Conservation (phyloP, 345 rosid genomes). For the Ceriops decandra region DNA sequence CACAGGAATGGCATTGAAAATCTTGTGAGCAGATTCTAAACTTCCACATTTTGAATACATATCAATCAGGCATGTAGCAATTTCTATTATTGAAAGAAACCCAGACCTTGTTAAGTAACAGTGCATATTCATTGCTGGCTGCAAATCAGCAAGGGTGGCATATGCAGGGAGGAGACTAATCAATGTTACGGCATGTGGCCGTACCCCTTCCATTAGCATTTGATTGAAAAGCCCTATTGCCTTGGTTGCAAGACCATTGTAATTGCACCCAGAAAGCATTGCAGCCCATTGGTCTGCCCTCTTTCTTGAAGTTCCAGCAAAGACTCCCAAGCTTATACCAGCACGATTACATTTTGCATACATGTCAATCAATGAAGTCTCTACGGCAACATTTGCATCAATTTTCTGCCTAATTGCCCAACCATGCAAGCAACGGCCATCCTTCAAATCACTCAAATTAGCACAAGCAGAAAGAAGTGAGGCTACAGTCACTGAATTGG, state of each 20-base stretch:
- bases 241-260: slow-evolving; percentile 39
- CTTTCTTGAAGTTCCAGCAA: slow-evolving; percentile 44
- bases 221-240: slow-evolving; percentile 47
- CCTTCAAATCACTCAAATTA: slow-evolving; percentile 38
- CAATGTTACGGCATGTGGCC: slow-evolving; percentile 47
- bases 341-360: slow-evolving; percentile 66
- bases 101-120: slow-evolving; percentile 48
- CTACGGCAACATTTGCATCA: slow-evolving; percentile 41
- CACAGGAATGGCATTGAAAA: slow-evolving; percentile 42
- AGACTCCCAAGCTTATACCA: slow-evolving; percentile 52
- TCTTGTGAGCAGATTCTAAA: slow-evolving; percentile 47
- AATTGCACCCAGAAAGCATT: slow-evolving; percentile 52
- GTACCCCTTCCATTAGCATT: slow-evolving; percentile 45
- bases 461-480: slow-evolving; percentile 70
- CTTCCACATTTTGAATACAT: slow-evolving; percentile 60
- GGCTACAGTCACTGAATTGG: slow-evolving; percentile 58
- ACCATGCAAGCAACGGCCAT: slow-evolving; percentile 67
- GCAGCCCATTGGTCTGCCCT: slow-evolving; percentile 74
- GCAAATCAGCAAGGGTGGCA: slow-evolving; percentile 49
- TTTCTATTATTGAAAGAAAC: slow-evolving; percentile 42
- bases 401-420: slow-evolving; percentile 61
- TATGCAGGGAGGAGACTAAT: slow-evolving; percentile 66
- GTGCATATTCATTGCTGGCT: slow-evolving; percentile 48
- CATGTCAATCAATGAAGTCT: slow-evolving; percentile 82
- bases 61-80: slow-evolving; percentile 54